Evolutionary conservation across 345 rosid species (phyloP), one percentile per base, ranked within the genome.

Genomic region (Populus alba): DNA sequence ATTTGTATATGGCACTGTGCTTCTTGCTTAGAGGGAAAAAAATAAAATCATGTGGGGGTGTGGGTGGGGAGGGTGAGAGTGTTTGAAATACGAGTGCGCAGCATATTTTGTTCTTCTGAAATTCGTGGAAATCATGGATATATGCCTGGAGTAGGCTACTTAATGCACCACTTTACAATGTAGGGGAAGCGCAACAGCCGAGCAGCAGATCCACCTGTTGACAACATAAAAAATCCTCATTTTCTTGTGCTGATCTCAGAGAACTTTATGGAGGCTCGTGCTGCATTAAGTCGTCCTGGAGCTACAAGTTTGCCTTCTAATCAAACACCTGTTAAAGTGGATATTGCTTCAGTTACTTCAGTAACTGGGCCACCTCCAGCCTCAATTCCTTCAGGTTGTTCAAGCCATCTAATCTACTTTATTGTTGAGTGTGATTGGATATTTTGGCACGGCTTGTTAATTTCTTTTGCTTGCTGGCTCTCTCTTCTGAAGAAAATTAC

Each of bases 231-330:
- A 87, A 94, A 90, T 76, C 81, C 97, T 71, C 93, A 90, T 68
- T 90, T 83, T 86, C 98, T 96, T 85, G 88, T 91, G 80, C 86
- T 96, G 55, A 91, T 96, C 83, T 90, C 99, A 20, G 97, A 92
- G 76, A 90, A 85, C 76, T 96, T 96, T 85, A 84, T 90, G 89
- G 99, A 93, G 88, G 99, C 98, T 66, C 87, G 92, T 81, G 87
- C 92, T 82, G 92, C 97, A 85, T 88, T 96, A 79, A 91, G 94
- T 85, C 87, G 86, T 77, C 79, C 95, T 75, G 94, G 93, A 82
- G 85, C 80, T 78, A 59, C 93, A 76, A 90, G 78, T 88, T 79
- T 94, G 85, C 77, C 92, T 71, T 77, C 92, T 72, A 92, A 80
- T 77, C 97, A 88, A 82, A 89, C 92, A 86, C 89, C 98, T 67